Evolutionary conservation across 78 protist genomes (phyloP), one percentile per base, ranked within the genome.

Genomic region (Thecamonas trahens): DNA sequence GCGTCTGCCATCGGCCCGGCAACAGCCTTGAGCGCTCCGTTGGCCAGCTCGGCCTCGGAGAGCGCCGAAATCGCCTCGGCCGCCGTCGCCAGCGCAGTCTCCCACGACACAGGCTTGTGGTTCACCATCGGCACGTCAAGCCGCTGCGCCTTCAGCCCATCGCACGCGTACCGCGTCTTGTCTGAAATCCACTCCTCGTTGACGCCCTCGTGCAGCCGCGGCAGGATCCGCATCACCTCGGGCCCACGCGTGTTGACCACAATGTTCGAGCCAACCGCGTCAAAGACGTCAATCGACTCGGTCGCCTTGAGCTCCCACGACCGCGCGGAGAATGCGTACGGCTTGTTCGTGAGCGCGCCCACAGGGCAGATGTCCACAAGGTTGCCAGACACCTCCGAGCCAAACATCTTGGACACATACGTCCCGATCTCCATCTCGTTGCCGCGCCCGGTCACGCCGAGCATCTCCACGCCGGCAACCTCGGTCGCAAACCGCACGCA

Each of bases 331-430:
- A 77, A 86, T 6, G 78, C 91, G 69, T 77, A 71, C 4, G 84
- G 81, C 77, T 73, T 71, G 53, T 47, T 29, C 37, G 92, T 87
- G 44, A 87, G 76, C 45, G 92, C 92, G 29, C 92, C 92, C 32
- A 87, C 92, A 37, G 92, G 92, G 62, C 92, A 87, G 32, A 87
- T 72, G 62, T 87, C 92, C n/a, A 82, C 67, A 32, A 87, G 61
- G 79, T 87, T 87, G 63, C 88, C 88, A 4, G 78, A 74, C 47
- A 84, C 44, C 68, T 77, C 84, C 22, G 76, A 49, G 49, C 62
- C 32, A 49, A 84, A 57, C 52, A 49, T 15, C 60, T 67, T 38
- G 53, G 64, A 64, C 15, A 77, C 69, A 65, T 82, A 82, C 0
- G 91, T 76, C 3, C 87, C 84, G 5, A 86, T 70, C 72, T 88